phyloP scores from a whole-genome alignment of 2,329 filamentous ascomycete species.

The Phyllosticta paracitricarpa region DNA sequence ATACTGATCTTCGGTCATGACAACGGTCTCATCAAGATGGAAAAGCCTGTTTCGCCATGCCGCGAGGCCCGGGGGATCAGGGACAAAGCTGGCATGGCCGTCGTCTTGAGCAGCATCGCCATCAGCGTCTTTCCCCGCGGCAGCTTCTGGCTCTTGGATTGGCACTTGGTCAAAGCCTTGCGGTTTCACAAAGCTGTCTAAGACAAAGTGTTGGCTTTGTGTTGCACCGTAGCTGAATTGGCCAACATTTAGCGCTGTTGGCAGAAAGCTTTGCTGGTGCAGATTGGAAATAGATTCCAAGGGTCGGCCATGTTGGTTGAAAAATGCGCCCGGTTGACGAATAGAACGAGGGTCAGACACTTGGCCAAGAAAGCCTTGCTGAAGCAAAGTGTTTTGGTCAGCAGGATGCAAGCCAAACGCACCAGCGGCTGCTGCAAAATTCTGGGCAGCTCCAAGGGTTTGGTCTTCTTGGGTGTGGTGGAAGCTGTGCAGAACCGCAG shows the following conservation, averaged over 20 bases:
- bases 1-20: slow-evolving; percentile 64
- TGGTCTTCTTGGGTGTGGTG: slow-evolving; percentile 17
- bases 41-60: slow-evolving; percentile 65
- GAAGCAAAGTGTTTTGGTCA: slow-evolving; percentile 16
- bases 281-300: slow-evolving; percentile 20
- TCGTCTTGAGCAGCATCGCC: slow-evolving; percentile 28
- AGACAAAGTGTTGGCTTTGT: slow-evolving; percentile 8
- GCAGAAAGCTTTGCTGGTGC: slow-evolving; percentile 17
- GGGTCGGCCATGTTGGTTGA: slow-evolving; percentile 13
- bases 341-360: slow-evolving; percentile 16
- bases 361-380: neutral
- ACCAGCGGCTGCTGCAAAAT: slow-evolving; percentile 16
- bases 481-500: slow-evolving; percentile 19
- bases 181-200: neutral
- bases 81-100: slow-evolving; percentile 49
- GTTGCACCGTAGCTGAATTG: slow-evolving; percentile 13
- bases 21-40: slow-evolving; percentile 62
- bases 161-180: neutral
- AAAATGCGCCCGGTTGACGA: slow-evolving; percentile 18
- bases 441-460: neutral
- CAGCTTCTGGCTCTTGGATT: neutral
- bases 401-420: slow-evolving; percentile 30
- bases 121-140: neutral
- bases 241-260: slow-evolving; percentile 11
- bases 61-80: slow-evolving; percentile 57